These are phyloP conservation scores for Cladophialophora exuberans DNA, from an alignment of 2,329 filamentous ascomycete species.

Conservation along the genomic window DNA sequence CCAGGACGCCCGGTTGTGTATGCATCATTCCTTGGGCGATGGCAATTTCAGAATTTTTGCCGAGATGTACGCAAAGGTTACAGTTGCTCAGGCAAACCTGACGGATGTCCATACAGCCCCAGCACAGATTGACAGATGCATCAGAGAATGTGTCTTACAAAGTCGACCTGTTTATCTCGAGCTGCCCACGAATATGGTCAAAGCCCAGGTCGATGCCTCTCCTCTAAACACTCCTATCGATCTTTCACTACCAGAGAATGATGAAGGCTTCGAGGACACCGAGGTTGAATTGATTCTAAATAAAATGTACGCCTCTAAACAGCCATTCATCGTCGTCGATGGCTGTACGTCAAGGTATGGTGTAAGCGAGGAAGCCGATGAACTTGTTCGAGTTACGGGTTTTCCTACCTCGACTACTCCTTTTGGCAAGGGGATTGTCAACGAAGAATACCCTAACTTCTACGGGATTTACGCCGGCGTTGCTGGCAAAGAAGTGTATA, in stretches of 20 bases:
- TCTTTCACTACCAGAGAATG: slow-evolving; percentile 26
- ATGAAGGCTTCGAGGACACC: slow-evolving; percentile 33
- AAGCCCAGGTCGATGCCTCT: slow-evolving; percentile 23
- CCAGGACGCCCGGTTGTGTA: slow-evolving; percentile 27
- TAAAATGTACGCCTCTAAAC: slow-evolving; percentile 49
- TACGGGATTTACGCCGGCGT: slow-evolving; percentile 54
- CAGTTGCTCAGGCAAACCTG: slow-evolving; percentile 54
- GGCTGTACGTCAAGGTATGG: slow-evolving; percentile 51
- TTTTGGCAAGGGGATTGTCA: slow-evolving; percentile 56
- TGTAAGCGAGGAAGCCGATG: slow-evolving; percentile 48
- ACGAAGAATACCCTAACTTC: slow-evolving; percentile 53
- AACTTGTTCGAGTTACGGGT: slow-evolving; percentile 47
- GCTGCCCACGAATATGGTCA: slow-evolving; percentile 46
- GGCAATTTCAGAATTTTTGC: slow-evolving; percentile 57
- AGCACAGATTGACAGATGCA: slow-evolving; percentile 55
- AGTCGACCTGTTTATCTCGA: slow-evolving; percentile 62
- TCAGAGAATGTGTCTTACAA: slow-evolving; percentile 56
- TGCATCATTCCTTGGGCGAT: slow-evolving; percentile 46
- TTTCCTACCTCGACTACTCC: slow-evolving; percentile 54
- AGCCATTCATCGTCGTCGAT: slow-evolving; percentile 57
- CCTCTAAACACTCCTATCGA: slow-evolving; percentile 26
- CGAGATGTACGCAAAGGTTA: slow-evolving; percentile 55
- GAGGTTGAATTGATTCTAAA: slow-evolving; percentile 38
- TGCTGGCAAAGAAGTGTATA: slow-evolving; percentile 42
- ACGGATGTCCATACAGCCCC: slow-evolving; percentile 51